phyloP scores from a whole-genome alignment of 805 yeast species.

The Millerago galiae region DNA sequence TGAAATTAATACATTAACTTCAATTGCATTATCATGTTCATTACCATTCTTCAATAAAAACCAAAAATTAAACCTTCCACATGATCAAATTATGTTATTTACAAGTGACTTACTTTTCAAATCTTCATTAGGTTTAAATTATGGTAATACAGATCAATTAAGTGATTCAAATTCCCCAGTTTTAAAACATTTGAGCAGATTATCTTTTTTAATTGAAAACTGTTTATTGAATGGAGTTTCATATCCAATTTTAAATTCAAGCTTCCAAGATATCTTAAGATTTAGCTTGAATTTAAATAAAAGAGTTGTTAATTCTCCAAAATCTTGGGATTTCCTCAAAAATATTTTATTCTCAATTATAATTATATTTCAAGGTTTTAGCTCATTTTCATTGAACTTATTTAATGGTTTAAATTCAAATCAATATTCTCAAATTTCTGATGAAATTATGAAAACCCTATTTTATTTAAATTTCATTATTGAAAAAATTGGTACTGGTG shows the following conservation, averaged over 20 bases:
- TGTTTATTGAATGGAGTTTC: conserved; percentile 23
- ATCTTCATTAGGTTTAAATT: conserved; percentile 16
- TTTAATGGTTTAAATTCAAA: conserved; percentile 14
- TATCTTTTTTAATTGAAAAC: conserved; percentile 40
- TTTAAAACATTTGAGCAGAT: conserved; percentile 40
- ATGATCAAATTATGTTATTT: conserved; percentile 14
- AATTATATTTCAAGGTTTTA: conserved; percentile 44
- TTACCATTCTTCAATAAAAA: conserved; percentile 12
- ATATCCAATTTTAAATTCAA: conserved; percentile 11
- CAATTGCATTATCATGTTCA: conserved; percentile 17
- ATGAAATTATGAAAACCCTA: conserved; percentile 33
- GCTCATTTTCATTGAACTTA: conserved; percentile 31
- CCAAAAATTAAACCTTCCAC: conserved; percentile 17
- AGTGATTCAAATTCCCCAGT: conserved; percentile 29
- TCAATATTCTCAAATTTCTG: conserved; percentile 18
- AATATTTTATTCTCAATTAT: conserved; percentile 40
- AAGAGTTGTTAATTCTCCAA: conserved; percentile 5
- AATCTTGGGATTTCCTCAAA: conserved; percentile 35
- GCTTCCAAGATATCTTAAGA: conserved; percentile 11
- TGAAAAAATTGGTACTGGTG: conserved; percentile 54
- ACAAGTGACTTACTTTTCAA: conserved; percentile 16
- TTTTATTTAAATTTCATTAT: conserved; percentile 42
- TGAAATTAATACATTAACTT: conserved; percentile 15
- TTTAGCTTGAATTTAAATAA: conserved; percentile 9
- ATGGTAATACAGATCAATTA: conserved; percentile 5